A percentile compares a stretch with the other conserved stretches of the same genome.
Conservation (phyloP, 169 alveolate genomes). For the Plasmodium yoelii region DNA sequence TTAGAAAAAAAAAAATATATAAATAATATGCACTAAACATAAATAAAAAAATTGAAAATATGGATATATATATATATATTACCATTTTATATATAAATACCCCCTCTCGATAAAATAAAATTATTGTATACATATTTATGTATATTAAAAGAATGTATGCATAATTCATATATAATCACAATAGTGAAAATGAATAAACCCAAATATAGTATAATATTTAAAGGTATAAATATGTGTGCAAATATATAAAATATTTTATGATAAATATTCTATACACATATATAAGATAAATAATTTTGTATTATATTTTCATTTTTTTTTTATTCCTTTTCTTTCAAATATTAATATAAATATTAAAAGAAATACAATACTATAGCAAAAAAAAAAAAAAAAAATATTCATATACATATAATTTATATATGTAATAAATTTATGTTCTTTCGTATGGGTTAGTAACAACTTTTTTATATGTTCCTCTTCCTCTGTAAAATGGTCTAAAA, state of each 20-base stretch:
- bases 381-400: constrained; percentile 13
- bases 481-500: constrained; percentile 74
- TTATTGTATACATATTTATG: not conserved
- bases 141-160: not conserved
- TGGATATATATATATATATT: constrained; percentile 12
- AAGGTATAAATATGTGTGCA: not conserved
- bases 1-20: not conserved
- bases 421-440: constrained; percentile 19
- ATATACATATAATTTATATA: constrained; percentile 10
- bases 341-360: not conserved
- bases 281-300: not conserved
- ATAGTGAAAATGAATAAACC: constrained; percentile 5
- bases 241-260: not conserved
- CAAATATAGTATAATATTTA: constrained; percentile 12
- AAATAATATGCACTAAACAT: not conserved
- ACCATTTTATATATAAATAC: constrained; percentile 1
- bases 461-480: constrained; percentile 69
- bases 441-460: constrained; percentile 68
- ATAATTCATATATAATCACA: not conserved
- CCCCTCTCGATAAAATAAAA: not conserved
- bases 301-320: not conserved
- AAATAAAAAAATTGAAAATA: constrained; percentile 1
- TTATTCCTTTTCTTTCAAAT: constrained; percentile 4
- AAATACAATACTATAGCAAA: constrained; percentile 1
- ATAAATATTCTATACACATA: not conserved